Conservation (phyloP, 176 grass and related monocot species). For the Thinopyrum elongatum region DNA sequence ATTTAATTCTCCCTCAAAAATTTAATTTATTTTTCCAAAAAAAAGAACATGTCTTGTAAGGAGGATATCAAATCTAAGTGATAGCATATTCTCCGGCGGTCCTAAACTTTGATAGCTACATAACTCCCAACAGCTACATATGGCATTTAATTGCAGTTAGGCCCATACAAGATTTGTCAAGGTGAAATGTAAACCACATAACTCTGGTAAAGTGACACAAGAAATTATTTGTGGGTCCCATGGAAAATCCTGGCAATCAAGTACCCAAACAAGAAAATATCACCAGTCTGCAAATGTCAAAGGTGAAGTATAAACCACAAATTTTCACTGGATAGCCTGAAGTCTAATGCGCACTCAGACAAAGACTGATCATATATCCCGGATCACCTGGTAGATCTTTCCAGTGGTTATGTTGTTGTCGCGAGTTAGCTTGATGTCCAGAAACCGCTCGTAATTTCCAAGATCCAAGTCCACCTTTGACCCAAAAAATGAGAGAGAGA, state of each 20-base stretch:
- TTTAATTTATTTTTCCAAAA: neutral
- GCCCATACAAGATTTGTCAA: slow-evolving; percentile 7
- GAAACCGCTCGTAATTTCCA: slow-evolving; percentile 97
- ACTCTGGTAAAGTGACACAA: slow-evolving; percentile 16
- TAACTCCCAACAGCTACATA: neutral
- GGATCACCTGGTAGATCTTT: slow-evolving; percentile 91
- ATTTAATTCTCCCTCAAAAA: neutral
- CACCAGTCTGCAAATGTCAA: slow-evolving; percentile 26
- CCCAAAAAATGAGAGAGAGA: neutral
- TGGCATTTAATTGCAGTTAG: slow-evolving; percentile 19
- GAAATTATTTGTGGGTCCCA: slow-evolving; percentile 46
- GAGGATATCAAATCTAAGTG: neutral
- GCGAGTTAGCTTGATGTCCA: slow-evolving; percentile 94
- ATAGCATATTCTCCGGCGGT: slow-evolving; percentile 17
- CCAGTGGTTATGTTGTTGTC: slow-evolving; percentile 99
- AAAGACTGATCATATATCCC: slow-evolving; percentile 26
- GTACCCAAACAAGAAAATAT: slow-evolving; percentile 29
- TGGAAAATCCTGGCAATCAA: slow-evolving; percentile 32
- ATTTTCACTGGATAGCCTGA: slow-evolving; percentile 12
- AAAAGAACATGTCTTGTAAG: neutral
- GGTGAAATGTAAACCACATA: slow-evolving; percentile 14
- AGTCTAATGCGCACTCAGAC: neutral
- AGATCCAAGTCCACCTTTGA: slow-evolving; percentile 95
- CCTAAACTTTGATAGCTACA: neutral
- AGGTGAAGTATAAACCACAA: slow-evolving; percentile 21